phyloP scores from a whole-genome alignment of 2,329 filamentous ascomycete species.

The Trichocomaceae sp. region DNA sequence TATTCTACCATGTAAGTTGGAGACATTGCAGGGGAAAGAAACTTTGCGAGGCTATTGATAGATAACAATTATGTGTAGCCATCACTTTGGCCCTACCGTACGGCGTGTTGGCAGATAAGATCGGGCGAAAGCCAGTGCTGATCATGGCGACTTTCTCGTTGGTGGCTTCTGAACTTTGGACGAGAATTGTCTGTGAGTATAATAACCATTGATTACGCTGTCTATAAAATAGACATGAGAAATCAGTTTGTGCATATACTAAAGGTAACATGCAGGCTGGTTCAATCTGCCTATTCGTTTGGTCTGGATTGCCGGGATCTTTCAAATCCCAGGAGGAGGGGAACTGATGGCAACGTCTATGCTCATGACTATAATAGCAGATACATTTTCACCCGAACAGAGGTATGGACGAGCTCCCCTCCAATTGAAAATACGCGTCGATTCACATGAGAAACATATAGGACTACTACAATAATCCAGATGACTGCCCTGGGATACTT shows the following conservation, averaged over 20 bases:
- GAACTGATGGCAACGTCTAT: constrained; percentile 18
- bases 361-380: constrained; percentile 22
- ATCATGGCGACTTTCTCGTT: constrained; percentile 19
- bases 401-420: constrained; percentile 15
- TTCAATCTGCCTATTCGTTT: constrained; percentile 21
- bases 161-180: constrained; percentile 21
- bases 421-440: neutral
- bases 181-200: constrained; percentile 23
- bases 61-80: constrained; percentile 12
- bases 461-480: constrained; percentile 3
- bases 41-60: neutral
- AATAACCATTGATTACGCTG: neutral
- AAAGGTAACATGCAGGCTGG: constrained; percentile 1
- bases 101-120: constrained; percentile 25
- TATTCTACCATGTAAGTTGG: constrained; percentile 17
- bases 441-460: constrained; percentile 8
- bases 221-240: neutral
- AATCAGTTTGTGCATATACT: neutral
- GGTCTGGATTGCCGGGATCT: constrained; percentile 22
- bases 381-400: constrained; percentile 25
- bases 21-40: neutral
- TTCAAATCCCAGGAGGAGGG: constrained; percentile 23
- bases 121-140: constrained; percentile 23
- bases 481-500: neutral
- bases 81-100: constrained; percentile 26